Evolutionary conservation across 306 rosid species (phyloP), one percentile per base, ranked within the genome.

Genomic region (Fragaria nilgerrensis): DNA sequence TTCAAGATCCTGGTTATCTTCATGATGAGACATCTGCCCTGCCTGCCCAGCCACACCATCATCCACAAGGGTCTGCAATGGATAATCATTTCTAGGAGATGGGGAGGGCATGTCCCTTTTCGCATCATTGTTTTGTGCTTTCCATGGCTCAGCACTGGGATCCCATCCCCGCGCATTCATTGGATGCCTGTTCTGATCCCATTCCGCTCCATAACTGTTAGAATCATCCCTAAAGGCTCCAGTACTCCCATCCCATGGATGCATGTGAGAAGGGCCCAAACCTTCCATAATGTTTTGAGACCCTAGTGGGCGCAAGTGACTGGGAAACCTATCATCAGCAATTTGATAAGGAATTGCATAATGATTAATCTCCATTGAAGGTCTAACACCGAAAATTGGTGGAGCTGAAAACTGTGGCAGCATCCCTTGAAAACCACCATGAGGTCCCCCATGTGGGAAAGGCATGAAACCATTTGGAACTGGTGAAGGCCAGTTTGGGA

Each of bases 221-320:
- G 89, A 85, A 67, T 89, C 97, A 81, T 94, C 92, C 86, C 99
- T 82, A 69, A 83, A 93, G 56, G 82, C 86, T 76, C 98, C 90
- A 84, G 91, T 96, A 79, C 79, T 96, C 76, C 86, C 89, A 84
- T 91, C 99, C 99, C 98, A 96, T 78, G 87, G 93, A 87, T 91
- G 98, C 77, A 93, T 70, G 82, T 91, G 97, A 77, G 97, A 85
- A 80, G 99, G 91, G 62, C 96, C 97, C 34, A 97, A 74, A 85
- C 93, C 93, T 80, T 96, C 99, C 90, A 96, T 87, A 87, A 96
- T 81, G 81, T 88, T 88, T 81, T 83, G 98, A 96, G 98, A 96
- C 62, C 94, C 98, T 81, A 87, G 89, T 22, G 98, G 97, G 44
- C 97, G 96, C 84, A 96, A 61, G 87, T 90, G 99, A 83, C 89